Evolutionary conservation across 2,329 filamentous ascomycete genomes (phyloP).

Genomic region (Penicillium sp.): DNA sequence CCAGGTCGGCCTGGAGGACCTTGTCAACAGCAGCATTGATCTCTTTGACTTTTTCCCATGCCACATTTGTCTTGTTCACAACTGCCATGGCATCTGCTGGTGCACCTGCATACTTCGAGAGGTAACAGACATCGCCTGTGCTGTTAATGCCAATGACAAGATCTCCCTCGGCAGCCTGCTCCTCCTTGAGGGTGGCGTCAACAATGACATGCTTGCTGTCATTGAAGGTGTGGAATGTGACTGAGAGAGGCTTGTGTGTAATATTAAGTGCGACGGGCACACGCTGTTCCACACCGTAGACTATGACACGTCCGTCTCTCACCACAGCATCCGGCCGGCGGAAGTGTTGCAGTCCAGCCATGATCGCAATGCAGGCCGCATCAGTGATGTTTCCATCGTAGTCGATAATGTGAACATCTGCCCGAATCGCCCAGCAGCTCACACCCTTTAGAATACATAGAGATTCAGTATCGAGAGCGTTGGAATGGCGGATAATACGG

Average conservation of each 20-base stretch:
- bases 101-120: conserved; percentile 83
- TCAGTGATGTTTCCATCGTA: conserved; percentile 91
- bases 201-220: conserved; percentile 45
- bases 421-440: conserved; percentile 88
- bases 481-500: conserved; percentile 88
- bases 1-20: conserved; percentile 73
- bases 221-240: conserved; percentile 81
- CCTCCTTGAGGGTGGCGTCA: conserved; percentile 50
- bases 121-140: conserved; percentile 85
- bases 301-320: conserved; percentile 76
- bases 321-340: conserved; percentile 85
- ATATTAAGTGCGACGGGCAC: conserved; percentile 88
- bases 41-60: conserved; percentile 75
- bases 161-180: conserved; percentile 61
- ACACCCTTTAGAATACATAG: conserved; percentile 87
- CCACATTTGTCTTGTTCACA: conserved; percentile 71
- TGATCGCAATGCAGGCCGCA: conserved; percentile 77
- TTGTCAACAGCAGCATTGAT: conserved; percentile 71
- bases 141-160: conserved; percentile 79
- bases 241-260: conserved; percentile 85
- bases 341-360: conserved; percentile 88
- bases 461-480: conserved; percentile 91
- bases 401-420: conserved; percentile 86
- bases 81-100: conserved; percentile 76
- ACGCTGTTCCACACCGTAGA: conserved; percentile 80